phyloP scores from a whole-genome alignment of 495 filamentous ascomycete species.

The Chaetomium tenue region DNA sequence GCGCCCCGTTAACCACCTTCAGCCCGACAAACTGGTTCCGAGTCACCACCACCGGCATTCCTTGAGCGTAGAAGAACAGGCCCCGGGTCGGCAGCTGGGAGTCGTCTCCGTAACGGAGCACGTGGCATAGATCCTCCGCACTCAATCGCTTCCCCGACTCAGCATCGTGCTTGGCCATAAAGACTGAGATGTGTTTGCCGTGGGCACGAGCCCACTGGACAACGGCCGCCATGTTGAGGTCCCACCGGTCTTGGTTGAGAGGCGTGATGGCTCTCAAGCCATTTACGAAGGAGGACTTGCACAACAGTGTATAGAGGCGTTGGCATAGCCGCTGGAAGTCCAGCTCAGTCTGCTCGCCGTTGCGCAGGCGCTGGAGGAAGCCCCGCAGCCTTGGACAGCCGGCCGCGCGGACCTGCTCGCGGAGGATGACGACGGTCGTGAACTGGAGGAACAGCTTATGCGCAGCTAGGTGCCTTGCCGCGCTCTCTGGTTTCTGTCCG shows the following conservation, averaged over 20 bases:
- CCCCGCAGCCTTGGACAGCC: constrained; percentile 9
- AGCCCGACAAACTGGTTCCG: constrained; percentile 11
- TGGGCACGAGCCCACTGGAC: too few relatives aligned
- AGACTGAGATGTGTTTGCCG: too few relatives aligned
- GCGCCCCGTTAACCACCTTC: constrained; percentile 12
- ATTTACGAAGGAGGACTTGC: constrained; percentile 5
- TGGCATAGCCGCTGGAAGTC: constrained; percentile 8
- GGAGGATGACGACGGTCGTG: constrained; percentile 17
- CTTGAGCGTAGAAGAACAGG: constrained; percentile 16
- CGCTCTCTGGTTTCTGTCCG: constrained; percentile 15
- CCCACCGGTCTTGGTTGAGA: constrained; percentile 13
- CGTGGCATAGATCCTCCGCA: constrained; percentile 7
- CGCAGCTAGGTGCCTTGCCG: constrained; percentile 10
- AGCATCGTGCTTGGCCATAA: too few relatives aligned
- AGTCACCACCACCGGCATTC: background rate
- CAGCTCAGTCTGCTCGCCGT: constrained; percentile 11
- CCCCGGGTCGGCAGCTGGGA: constrained; percentile 13
- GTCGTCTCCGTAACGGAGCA: constrained; percentile 18
- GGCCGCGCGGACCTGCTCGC: constrained; percentile 13
- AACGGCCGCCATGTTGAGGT: background rate
- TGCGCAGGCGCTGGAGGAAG: constrained; percentile 12
- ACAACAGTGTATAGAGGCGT: background rate
- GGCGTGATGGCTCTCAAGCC: constrained; percentile 7
- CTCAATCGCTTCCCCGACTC: constrained; percentile 3
- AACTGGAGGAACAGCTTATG: constrained; percentile 17